Evolutionary conservation across 2,329 filamentous ascomycete species (phyloP).

Genomic region (Cryphonectria nitschkei): DNA sequence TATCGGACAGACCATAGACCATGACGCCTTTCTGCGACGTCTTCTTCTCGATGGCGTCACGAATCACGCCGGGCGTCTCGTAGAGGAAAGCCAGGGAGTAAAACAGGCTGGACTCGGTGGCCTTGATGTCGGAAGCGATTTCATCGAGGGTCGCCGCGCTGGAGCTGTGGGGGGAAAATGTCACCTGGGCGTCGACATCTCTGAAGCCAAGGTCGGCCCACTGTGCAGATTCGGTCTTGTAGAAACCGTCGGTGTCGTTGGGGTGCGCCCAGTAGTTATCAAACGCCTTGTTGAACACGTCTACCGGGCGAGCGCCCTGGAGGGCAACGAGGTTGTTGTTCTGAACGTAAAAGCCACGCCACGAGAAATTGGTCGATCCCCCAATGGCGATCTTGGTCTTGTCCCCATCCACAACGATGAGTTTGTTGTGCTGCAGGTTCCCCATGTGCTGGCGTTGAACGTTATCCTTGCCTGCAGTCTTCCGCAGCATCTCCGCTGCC

Average conservation of each 20-base stretch:
- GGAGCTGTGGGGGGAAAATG: conserved; percentile 33
- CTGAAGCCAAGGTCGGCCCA: conserved; percentile 31
- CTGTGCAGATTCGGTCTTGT: conserved; percentile 29
- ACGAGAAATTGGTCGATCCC: conserved; percentile 32
- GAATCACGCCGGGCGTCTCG: conserved; percentile 38
- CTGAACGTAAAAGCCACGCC: conserved; percentile 32
- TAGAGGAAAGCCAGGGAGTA: conserved; percentile 35
- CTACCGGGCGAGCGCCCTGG: conserved; percentile 27
- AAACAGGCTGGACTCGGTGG: conserved; percentile 36
- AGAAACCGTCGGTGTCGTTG: conserved; percentile 30
- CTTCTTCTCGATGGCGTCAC: conserved; percentile 31
- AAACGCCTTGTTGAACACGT: conserved; percentile 30
- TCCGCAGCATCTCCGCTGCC: conserved; percentile 29
- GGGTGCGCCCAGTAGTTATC: conserved; percentile 31
- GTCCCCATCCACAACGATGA: conserved; percentile 30
- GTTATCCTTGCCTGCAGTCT: conserved; percentile 29
- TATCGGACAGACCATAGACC: conserved; percentile 34
- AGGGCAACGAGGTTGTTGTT: conserved; percentile 32
- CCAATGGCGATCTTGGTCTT: conserved; percentile 32
- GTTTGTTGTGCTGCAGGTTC: conserved; percentile 32
- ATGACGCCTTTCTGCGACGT: conserved; percentile 30
- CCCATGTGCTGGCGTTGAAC: conserved; percentile 34
- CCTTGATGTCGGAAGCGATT: conserved; percentile 40
- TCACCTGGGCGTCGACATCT: conserved; percentile 31
- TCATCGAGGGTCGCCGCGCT: conserved; percentile 29